Conservation (phyloP, 23 red algal species). For the Gracilaria gracilis region DNA sequence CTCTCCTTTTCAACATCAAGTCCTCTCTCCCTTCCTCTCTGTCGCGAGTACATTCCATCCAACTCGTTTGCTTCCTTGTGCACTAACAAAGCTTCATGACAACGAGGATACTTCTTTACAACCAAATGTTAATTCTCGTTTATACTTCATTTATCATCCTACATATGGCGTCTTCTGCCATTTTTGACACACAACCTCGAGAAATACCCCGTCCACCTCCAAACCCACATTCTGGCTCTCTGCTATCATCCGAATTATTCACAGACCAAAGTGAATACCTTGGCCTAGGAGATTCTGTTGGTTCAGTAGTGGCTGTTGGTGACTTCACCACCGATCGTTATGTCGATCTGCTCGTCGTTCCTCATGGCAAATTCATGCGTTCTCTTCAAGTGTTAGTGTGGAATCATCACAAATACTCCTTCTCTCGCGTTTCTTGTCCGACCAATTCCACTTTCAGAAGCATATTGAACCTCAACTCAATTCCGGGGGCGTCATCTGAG, state of each 20-base stretch:
- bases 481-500: conserved; percentile 18
- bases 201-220: conserved; percentile 12
- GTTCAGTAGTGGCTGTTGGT: conserved; percentile 72
- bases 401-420: conserved; percentile 73
- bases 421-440: conserved; percentile 37
- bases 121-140: neutral
- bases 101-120: neutral
- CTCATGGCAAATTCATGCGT: conserved; percentile 39
- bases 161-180: neutral
- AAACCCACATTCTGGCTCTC: conserved; percentile 20
- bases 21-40: no score
- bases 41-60: no score
- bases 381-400: conserved; percentile 66
- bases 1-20: no score
- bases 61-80: neutral
- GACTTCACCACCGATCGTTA: conserved; percentile 84
- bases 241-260: conserved; percentile 22
- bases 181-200: conserved; percentile 1
- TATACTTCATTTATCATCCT: neutral
- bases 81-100: neutral
- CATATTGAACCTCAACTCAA: conserved; percentile 33
- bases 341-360: conserved; percentile 72
- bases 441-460: conserved; percentile 39
- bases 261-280: conserved; percentile 80
- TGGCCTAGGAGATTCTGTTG: conserved; percentile 63